Evolutionary conservation across 73 alveolate genomes (phyloP), one percentile per base, ranked within the genome.

Genomic region (Paraurostyla sp.): DNA sequence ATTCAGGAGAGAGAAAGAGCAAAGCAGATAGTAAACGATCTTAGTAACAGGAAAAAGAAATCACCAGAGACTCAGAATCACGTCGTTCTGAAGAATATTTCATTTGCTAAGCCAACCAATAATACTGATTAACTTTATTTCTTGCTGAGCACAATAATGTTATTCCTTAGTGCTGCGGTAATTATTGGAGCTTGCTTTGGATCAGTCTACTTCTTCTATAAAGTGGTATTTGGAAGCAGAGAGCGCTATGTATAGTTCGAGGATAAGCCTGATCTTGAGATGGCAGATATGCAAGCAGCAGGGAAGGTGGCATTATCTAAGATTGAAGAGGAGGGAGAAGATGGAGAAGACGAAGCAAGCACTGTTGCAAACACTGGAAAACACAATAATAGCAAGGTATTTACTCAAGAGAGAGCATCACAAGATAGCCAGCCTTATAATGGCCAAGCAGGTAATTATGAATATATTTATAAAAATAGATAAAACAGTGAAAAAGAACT

Each of bases 111-210:
- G 23, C 56, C 82, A 36, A 7, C 23, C 1, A 58, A 65, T 38
- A 1, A 38, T 3, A 38, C 4, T 1, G 82, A 65, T 65, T 9
- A 23, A 22, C 4, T 65, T 38, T 65, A 65, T 35, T 65, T 65
- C 58, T 65, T 65, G 36, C 58, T 65, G 32, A 65, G 60, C 6
- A 35, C 59, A 27, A 22, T 65, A 11, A 58, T 65, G 7, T 65
- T 65, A 38, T 38, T 40, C 35, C 23, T 65, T 11, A 65, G 60
- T 1, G 58, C 60, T 33, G 42, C 41, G 9, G 9, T 65, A 38
- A 65, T 65, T 36, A 38, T 65, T 38, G 82, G 82, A 3, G 82
- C 82, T 38, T 65, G 82, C 58, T 33, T 40, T 38, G 82, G 82
- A 0, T 65, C 82, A 6, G 42, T 65, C 11, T 65, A 65, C 58